phyloP scores from a whole-genome alignment of 495 filamentous ascomycete genomes.

The Penicillium tannophilum region DNA sequence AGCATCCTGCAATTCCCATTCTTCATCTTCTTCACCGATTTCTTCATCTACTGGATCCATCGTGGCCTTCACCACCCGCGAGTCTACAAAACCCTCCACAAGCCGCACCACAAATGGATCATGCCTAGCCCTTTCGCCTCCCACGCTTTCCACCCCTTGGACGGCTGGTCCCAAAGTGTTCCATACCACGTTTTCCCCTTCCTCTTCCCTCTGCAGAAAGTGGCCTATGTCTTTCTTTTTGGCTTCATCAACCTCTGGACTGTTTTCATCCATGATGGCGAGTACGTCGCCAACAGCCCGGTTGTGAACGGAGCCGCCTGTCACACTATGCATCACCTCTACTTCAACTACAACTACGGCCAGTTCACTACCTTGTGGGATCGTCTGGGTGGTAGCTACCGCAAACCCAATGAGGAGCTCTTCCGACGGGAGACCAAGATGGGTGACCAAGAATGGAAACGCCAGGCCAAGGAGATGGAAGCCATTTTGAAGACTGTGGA shows the following conservation, averaged over 20 bases:
- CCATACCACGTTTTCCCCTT: constrained; percentile 96
- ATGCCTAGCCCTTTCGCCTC: constrained; percentile 94
- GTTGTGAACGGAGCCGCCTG: constrained; percentile 94
- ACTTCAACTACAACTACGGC: constrained; percentile 99
- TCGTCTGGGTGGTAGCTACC: constrained; percentile 84
- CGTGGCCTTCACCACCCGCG: constrained; percentile 81
- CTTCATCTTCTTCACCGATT: constrained; percentile 92
- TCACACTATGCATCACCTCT: constrained; percentile 96
- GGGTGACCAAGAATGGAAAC: constrained; percentile 76
- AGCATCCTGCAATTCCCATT: constrained; percentile 86
- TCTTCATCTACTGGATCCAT: constrained; percentile 94
- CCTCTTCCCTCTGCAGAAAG: constrained; percentile 89
- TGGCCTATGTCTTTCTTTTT: constrained; percentile 84
- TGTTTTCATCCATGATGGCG: constrained; percentile 95
- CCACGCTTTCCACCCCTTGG: constrained; percentile 93
- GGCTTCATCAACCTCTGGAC: constrained; percentile 97
- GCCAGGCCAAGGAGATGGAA: constrained; percentile 86
- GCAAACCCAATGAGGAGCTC: constrained; percentile 82
- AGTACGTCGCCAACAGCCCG: constrained; percentile 87
- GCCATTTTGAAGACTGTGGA: constrained; percentile 79
- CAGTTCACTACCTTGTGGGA: constrained; percentile 98
- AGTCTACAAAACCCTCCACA: constrained; percentile 89
- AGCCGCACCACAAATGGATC: constrained; percentile 99
- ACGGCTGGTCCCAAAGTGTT: constrained; percentile 89
- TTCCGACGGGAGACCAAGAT: constrained; percentile 90